Percentiles rank a stretch among this genome's conserved stretches.
phyloP scores from a whole-genome alignment of 2,329 filamentous ascomycete species.

The Podosphaera xanthii region DNA sequence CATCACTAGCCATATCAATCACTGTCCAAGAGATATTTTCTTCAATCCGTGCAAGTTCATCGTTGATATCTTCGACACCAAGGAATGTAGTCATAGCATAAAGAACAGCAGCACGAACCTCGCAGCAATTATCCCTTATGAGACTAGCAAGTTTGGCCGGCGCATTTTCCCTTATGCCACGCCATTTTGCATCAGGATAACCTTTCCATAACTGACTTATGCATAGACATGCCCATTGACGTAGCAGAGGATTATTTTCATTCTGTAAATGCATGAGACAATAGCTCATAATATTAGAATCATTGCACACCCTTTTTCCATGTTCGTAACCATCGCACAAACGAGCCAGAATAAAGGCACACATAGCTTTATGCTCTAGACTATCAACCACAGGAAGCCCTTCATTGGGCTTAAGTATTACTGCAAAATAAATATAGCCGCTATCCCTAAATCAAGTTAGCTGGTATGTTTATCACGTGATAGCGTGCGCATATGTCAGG shows the following conservation, averaged over 20 bases:
- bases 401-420: conserved; percentile 68
- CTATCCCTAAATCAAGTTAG: conserved; percentile 34
- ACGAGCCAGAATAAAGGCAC: conserved; percentile 90
- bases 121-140: conserved; percentile 66
- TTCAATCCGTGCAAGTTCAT: conserved; percentile 76
- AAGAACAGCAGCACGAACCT: conserved; percentile 81
- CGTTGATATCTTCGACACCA: conserved; percentile 76
- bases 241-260: conserved; percentile 63
- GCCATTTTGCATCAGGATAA: conserved; percentile 82
- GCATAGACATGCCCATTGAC: conserved; percentile 91
- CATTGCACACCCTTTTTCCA: conserved; percentile 77
- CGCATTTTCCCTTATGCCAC: conserved; percentile 73
- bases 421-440: conserved; percentile 90
- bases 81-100: conserved; percentile 87
- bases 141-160: conserved; percentile 56
- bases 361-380: conserved; percentile 95
- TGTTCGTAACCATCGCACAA: conserved; percentile 89
- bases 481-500: no score
- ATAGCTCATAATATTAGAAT: conserved; percentile 71
- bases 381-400: conserved; percentile 67
- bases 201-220: conserved; percentile 88
- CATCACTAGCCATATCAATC: conserved; percentile 79
- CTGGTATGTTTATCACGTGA: neutral
- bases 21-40: conserved; percentile 77
- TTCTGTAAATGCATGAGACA: conserved; percentile 70